Percentiles rank a stretch among this genome's conserved stretches.
These are phyloP conservation scores for Ricinus communis DNA, from an alignment of 345 rosid species.

Conservation along the genomic window DNA sequence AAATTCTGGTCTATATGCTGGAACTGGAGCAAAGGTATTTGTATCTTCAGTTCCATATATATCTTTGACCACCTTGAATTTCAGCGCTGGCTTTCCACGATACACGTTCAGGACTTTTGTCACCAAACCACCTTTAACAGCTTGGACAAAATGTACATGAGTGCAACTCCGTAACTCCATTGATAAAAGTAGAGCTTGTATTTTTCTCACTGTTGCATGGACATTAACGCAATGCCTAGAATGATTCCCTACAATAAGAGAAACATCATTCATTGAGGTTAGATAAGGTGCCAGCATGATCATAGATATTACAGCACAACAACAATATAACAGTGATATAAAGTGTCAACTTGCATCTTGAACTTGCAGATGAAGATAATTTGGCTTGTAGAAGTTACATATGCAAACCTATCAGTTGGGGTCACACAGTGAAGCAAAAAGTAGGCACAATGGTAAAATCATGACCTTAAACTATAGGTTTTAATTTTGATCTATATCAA, in stretches of 20 bases:
- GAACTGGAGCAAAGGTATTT: slow-evolving; percentile 11
- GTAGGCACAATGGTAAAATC: not conserved
- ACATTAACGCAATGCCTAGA: not conserved
- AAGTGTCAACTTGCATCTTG: not conserved
- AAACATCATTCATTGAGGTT: not conserved
- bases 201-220: not conserved
- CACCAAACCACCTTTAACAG: slow-evolving; percentile 39
- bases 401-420: not conserved
- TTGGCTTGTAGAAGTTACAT: not conserved
- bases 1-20: slow-evolving; percentile 26
- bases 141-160: slow-evolving; percentile 48
- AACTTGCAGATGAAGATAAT: not conserved
- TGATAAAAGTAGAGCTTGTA: slow-evolving; percentile 8
- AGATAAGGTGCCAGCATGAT: not conserved
- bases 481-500: not conserved
- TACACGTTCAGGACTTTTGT: slow-evolving; percentile 35
- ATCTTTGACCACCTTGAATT: slow-evolving; percentile 45
- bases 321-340: not conserved
- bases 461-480: not conserved
- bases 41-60: slow-evolving; percentile 34
- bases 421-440: not conserved
- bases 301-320: not conserved
- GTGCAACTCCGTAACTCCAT: slow-evolving; percentile 59
- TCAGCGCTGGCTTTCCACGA: slow-evolving; percentile 45
- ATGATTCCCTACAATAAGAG: not conserved